These are phyloP conservation scores for Zasmidium cellare DNA, from an alignment of 2,329 filamentous ascomycete species.

Conservation along the genomic window DNA sequence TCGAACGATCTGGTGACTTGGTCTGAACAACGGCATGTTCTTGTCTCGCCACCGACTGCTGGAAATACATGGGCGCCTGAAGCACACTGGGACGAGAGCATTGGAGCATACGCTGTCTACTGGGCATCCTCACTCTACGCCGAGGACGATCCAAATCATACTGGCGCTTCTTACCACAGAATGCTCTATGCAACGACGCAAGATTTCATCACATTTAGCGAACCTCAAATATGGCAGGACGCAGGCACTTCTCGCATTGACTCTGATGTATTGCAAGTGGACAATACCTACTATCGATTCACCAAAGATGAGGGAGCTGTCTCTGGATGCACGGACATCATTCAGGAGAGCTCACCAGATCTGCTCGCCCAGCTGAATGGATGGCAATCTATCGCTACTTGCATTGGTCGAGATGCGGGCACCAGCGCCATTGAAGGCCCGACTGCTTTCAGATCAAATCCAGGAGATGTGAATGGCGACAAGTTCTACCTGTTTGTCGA, in stretches of 20 bases:
- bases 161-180: conserved; percentile 52
- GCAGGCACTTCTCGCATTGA: conserved; percentile 54
- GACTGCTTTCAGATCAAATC: conserved; percentile 54
- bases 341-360: conserved; percentile 50
- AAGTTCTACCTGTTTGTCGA: conserved; percentile 60
- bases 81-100: conserved; percentile 53
- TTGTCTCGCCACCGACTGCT: conserved; percentile 50
- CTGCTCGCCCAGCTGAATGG: conserved; percentile 43
- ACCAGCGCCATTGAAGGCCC: conserved; percentile 53
- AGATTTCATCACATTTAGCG: conserved; percentile 56
- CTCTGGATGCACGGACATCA: conserved; percentile 57
- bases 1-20: conserved; percentile 53
- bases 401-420: conserved; percentile 54
- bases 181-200: conserved; percentile 60
- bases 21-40: conserved; percentile 52
- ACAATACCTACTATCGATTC: conserved; percentile 51
- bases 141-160: conserved; percentile 50
- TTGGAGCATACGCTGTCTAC: conserved; percentile 49
- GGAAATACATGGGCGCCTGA: conserved; percentile 60
- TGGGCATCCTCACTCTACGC: conserved; percentile 52
- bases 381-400: conserved; percentile 50
- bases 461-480: conserved; percentile 50
- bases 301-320: conserved; percentile 55
- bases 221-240: conserved; percentile 55
- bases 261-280: conserved; percentile 50